A percentile compares a stretch with the other conserved stretches of the same genome.
phyloP scores from a whole-genome alignment of 169 alveolate species.

The Toxoplasma gondii region DNA sequence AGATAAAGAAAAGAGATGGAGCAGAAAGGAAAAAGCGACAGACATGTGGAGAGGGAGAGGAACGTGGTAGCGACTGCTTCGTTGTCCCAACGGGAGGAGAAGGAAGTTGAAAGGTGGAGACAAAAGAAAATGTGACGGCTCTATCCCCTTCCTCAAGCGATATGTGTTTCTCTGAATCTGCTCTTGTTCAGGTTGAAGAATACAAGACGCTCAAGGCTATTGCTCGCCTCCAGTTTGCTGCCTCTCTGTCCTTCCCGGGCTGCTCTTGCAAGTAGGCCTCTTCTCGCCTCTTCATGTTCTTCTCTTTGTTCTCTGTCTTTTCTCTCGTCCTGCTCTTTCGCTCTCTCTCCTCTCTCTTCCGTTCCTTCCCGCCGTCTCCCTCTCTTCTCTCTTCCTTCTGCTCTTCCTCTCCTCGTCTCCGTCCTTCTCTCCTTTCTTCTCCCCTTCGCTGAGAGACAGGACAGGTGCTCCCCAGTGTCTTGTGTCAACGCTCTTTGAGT shows the following conservation, averaged over 20 bases:
- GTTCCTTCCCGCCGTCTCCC: background rate
- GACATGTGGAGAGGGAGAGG: too few species aligned
- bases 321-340: background rate
- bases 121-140: too few species aligned
- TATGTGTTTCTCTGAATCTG: too few species aligned
- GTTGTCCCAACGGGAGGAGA: too few species aligned
- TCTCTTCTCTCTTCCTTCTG: background rate
- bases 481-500: background rate
- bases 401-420: background rate
- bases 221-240: constrained; percentile 6
- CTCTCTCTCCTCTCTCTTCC: background rate
- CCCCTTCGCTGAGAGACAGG: background rate
- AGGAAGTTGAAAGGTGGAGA: too few species aligned
- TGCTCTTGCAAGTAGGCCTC: constrained; percentile 7
- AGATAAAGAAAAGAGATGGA: too few species aligned
- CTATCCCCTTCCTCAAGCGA: too few species aligned
- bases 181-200: background rate
- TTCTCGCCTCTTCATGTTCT: background rate
- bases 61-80: too few species aligned
- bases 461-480: background rate
- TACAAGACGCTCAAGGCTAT: constrained; percentile 26
- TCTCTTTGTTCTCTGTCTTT: background rate
- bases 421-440: background rate
- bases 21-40: too few species aligned
- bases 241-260: constrained; percentile 32